Evolutionary conservation across 768 basidiomycete genomes (phyloP).

Genomic region (Daedaleopsis sinensis): DNA sequence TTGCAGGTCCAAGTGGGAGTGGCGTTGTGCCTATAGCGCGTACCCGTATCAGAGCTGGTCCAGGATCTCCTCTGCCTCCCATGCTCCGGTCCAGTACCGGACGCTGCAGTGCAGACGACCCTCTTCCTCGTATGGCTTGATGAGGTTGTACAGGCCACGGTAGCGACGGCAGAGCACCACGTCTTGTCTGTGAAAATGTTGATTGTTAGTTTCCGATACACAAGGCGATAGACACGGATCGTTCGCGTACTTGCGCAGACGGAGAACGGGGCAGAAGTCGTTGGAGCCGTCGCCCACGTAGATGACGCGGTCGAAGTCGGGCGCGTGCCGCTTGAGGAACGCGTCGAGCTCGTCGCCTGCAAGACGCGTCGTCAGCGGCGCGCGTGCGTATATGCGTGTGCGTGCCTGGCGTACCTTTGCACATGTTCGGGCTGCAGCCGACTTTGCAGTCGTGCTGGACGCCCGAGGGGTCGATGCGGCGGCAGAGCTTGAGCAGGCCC

Average conservation of each 20-base stretch:
- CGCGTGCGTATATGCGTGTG: background rate
- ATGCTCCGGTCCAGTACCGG: conserved; percentile 90
- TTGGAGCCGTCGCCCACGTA: conserved; percentile 96
- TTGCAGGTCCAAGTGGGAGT: no score
- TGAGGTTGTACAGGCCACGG: conserved; percentile 79
- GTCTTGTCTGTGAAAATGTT: conserved; percentile 63
- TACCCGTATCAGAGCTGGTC: conserved; percentile 23
- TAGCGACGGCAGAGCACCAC: conserved; percentile 76
- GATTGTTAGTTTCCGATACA: background rate
- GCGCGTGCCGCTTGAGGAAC: conserved; percentile 65
- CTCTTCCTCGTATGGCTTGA: conserved; percentile 66
- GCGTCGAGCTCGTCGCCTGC: conserved; percentile 91
- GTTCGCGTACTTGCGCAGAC: conserved; percentile 65
- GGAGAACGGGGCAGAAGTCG: conserved; percentile 92
- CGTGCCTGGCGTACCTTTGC: conserved; percentile 66
- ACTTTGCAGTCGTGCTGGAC: conserved; percentile 83
- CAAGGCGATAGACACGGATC: background rate
- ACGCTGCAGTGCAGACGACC: conserved; percentile 72
- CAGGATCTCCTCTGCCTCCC: conserved; percentile 94
- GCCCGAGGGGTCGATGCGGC: conserved; percentile 74
- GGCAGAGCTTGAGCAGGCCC: conserved; percentile 72
- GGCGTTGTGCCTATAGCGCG: no score
- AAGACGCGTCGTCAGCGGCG: background rate
- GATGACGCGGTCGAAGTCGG: conserved; percentile 73
- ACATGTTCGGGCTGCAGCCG: conserved; percentile 97